A percentile compares a stretch with the other conserved stretches of the same genome.
Evolutionary conservation across 352 stramenopile genomes (phyloP).

Genomic region (Phytopythium mirpurense): DNA sequence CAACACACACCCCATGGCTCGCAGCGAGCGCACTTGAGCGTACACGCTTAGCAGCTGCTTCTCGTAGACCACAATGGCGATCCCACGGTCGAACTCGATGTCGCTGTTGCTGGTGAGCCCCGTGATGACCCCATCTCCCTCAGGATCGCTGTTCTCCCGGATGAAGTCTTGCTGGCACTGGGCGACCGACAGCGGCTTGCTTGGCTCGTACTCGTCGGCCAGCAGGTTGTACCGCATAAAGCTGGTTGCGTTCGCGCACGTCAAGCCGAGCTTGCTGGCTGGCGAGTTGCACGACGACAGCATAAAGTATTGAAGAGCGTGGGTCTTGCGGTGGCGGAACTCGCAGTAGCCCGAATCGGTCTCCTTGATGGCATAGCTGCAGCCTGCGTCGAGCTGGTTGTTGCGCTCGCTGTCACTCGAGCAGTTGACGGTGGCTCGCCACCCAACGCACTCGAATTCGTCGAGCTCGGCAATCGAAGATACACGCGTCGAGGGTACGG

Average conservation of each 20-base stretch:
- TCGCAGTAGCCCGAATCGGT: slow-evolving; percentile 49
- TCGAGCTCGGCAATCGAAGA: neutral
- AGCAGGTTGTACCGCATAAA: slow-evolving; percentile 42
- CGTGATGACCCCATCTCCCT: neutral
- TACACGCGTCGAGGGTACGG: too few relatives aligned
- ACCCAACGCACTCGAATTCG: slow-evolving; percentile 36
- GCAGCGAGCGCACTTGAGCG: slow-evolving; percentile 29
- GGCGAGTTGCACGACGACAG: slow-evolving; percentile 47
- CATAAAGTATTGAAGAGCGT: slow-evolving; percentile 28
- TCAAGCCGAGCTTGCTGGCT: slow-evolving; percentile 27
- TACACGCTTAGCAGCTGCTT: slow-evolving; percentile 28
- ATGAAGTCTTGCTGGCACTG: slow-evolving; percentile 20
- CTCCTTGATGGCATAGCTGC: slow-evolving; percentile 22
- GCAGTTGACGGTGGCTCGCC: slow-evolving; percentile 40
- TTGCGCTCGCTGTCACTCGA: slow-evolving; percentile 23
- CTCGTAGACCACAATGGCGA: slow-evolving; percentile 32
- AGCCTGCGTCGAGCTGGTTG: slow-evolving; percentile 28
- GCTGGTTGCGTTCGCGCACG: slow-evolving; percentile 35
- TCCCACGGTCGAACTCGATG: slow-evolving; percentile 10
- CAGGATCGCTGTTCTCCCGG: slow-evolving; percentile 15
- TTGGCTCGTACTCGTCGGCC: slow-evolving; percentile 38
- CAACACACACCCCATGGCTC: slow-evolving; percentile 34
- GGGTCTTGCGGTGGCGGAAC: slow-evolving; percentile 30
- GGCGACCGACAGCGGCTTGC: slow-evolving; percentile 21
- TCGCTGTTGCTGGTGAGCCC: neutral